Evolutionary conservation across 106 monocot species (phyloP).

Genomic region (Dioscorea zingiberensis): DNA sequence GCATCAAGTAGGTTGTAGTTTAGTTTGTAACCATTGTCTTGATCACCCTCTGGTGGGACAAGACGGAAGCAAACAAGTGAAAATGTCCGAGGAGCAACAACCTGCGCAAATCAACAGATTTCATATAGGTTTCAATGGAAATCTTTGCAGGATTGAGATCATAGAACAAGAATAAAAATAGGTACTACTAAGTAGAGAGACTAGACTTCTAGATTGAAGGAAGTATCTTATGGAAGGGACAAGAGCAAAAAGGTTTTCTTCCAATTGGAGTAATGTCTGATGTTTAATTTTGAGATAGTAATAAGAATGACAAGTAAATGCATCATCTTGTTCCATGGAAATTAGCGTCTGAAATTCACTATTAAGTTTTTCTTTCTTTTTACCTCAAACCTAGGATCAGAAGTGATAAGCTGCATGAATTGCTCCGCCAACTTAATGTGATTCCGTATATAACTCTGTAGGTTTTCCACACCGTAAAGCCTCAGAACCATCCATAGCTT

Average conservation of each 20-base stretch:
- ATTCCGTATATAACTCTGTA: conserved; percentile 59
- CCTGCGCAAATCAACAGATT: conserved; percentile 21
- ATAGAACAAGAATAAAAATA: too few species aligned
- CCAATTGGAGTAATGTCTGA: too few species aligned
- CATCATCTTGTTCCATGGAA: too few species aligned
- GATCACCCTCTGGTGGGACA: conserved; percentile 27
- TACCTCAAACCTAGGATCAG: conserved; percentile 94
- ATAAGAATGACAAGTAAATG: too few species aligned
- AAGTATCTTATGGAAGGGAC: too few species aligned
- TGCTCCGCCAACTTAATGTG: conserved; percentile 67
- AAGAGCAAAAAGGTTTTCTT: too few species aligned
- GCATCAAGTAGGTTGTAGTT: conserved; percentile 50
- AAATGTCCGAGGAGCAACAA: conserved; percentile 47
- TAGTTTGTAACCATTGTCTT: conserved; percentile 46
- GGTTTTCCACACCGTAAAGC: conserved; percentile 66
- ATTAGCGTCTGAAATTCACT: too few species aligned
- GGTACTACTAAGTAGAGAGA: too few species aligned
- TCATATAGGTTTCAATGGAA: too few species aligned
- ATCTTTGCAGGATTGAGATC: too few species aligned
- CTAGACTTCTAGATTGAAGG: too few species aligned
- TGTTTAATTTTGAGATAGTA: too few species aligned
- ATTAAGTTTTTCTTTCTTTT: background rate
- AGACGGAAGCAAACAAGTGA: conserved; percentile 78
- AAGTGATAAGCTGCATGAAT: conserved; percentile 50
- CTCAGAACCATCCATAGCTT: conserved; percentile 89